Conservation (phyloP, 331 rosid species). For the Malus hybrid region DNA sequence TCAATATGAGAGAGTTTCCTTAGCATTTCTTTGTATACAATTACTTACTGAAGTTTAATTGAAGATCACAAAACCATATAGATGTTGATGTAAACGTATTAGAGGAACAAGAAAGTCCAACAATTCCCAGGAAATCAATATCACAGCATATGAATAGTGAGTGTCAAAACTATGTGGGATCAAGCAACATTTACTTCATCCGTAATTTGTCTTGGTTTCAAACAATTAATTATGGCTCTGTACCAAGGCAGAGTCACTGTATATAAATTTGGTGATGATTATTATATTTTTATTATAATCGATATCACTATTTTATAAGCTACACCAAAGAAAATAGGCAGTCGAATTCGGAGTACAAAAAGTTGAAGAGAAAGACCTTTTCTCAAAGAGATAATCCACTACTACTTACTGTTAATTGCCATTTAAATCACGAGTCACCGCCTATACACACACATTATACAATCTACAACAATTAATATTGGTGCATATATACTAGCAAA, state of each 20-base stretch:
- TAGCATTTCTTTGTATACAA: background rate
- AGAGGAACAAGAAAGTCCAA: too few species aligned
- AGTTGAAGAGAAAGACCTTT: background rate
- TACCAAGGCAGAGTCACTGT: background rate
- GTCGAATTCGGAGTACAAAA: background rate
- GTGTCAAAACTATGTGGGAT: background rate
- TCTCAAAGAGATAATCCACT: background rate
- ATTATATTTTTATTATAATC: too few species aligned
- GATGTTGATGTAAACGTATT: background rate
- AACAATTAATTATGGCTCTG: background rate
- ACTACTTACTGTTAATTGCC: background rate
- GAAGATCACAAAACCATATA: background rate
- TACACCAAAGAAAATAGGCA: too few species aligned
- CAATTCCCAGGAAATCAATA: background rate
- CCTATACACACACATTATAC: background rate
- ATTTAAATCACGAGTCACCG: background rate
- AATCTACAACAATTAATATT: background rate
- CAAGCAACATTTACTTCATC: background rate
- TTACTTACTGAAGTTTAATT: background rate
- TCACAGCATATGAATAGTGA: background rate
- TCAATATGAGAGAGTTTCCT: too few species aligned
- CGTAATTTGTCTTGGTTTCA: background rate
- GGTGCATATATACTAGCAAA: background rate
- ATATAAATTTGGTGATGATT: background rate
- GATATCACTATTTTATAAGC: too few species aligned